Conservation (phyloP, 306 rosid genomes). For the Argentina anserina region DNA sequence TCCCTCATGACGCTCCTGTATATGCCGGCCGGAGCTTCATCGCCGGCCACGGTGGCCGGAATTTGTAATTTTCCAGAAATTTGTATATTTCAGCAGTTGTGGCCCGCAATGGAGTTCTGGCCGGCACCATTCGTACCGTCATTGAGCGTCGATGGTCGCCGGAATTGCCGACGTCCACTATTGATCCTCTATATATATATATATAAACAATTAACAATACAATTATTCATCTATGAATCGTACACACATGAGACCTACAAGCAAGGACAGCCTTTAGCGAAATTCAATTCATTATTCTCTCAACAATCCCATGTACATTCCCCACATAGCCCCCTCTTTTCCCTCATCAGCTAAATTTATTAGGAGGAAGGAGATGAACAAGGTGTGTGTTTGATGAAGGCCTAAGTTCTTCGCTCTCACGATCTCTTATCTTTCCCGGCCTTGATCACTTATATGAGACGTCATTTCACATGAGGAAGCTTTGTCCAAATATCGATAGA, state of each 20-base stretch:
- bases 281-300: conserved; percentile 15
- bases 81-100: no score
- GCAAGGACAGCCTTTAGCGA: conserved; percentile 58
- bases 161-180: no score
- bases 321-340: conserved; percentile 26
- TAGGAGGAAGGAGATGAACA: conserved; percentile 14
- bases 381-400: conserved; percentile 10
- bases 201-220: conserved; percentile 6
- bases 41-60: no score
- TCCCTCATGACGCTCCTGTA: no score
- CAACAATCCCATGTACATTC: conserved; percentile 13
- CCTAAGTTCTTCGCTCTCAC: conserved; percentile 20
- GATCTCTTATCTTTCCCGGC: neutral
- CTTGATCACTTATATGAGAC: conserved; percentile 10
- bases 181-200: no score
- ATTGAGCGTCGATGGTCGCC: no score
- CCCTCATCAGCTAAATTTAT: conserved; percentile 22
- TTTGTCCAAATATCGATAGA: conserved; percentile 77
- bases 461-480: conserved; percentile 50
- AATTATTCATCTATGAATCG: conserved; percentile 11
- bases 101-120: no score
- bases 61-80: no score
- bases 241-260: conserved; percentile 51
- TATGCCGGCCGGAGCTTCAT: no score
- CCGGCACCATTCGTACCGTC: no score